Base-by-base conservation (phyloP, 805 yeast genomes). In the Ogataea thermomethanolica region DNA sequence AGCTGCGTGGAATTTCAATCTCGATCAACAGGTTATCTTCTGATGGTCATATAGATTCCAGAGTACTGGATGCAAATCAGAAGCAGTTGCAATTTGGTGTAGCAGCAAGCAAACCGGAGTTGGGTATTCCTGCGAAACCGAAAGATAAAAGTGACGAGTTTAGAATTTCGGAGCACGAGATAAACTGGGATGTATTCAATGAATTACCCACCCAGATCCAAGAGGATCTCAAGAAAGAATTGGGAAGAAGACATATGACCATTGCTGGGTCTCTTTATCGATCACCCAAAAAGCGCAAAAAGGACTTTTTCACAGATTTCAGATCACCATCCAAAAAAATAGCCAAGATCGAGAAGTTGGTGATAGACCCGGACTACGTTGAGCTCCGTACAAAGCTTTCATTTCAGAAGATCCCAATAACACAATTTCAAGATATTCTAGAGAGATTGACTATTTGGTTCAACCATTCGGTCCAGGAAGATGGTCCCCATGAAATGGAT, bases 1-100 rank as follows among this genome's bases (percentile, higher is more conserved):
- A 87, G 26, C 60, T 90, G 8, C 65, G 97, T 35, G 97, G 97
- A 0, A 62, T 91, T 3, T 82, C 95, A 0, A 67, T 91, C 1
- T 84, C 80, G 21, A 69, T 88, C 63, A 70, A 73, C 7, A 78
- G 77, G 48, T 65, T 90, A 25, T 66, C 66, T n/a, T 70, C 67
- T 37, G 64, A 62, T 6, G 56, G 46, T 6, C 26, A 31, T 8
- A 34, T 45, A 17, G 54, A 51, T 26, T 51, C 48, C 17, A 49
- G 51, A 4, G 39, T 15, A 1, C 20, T 37, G 8, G 49, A 45
- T 9, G 48, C 44, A 2, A 57, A 51, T 26, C 71, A 68, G 40
- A 60, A 54, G 55, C 58, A 56, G 27, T 45, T 70, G 10, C 65
- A 65, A 1, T 67, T 66, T 33, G 51, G 50, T 20, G 11, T 24